These are phyloP conservation scores for Penicillium sp. DNA, from an alignment of 2,329 filamentous ascomycete genomes.

Conservation along the genomic window DNA sequence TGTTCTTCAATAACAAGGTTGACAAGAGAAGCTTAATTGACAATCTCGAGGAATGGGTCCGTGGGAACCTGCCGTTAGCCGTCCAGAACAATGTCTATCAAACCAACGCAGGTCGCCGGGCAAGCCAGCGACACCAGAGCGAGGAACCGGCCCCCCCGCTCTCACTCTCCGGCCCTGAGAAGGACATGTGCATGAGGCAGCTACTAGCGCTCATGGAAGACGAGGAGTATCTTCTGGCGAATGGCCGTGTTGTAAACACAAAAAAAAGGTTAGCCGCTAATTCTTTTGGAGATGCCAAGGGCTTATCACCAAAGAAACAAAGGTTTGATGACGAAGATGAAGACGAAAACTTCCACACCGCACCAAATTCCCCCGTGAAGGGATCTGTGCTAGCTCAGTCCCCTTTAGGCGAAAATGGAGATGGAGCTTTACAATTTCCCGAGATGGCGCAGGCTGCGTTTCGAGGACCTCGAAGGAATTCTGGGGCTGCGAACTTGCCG, in stretches of 20 bases:
- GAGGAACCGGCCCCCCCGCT: constrained; percentile 2
- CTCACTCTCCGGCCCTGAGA: constrained; percentile 16
- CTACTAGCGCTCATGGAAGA: constrained; percentile 26
- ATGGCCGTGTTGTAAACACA: constrained; percentile 6
- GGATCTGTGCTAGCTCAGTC: neutral
- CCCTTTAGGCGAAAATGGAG: neutral
- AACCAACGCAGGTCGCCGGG: neutral
- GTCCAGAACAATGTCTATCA: neutral
- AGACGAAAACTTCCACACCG: constrained; percentile 25
- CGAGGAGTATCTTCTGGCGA: constrained; percentile 25
- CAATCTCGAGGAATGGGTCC: constrained; percentile 28
- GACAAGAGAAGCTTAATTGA: constrained; percentile 21
- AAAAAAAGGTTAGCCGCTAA: constrained; percentile 5
- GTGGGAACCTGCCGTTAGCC: neutral
- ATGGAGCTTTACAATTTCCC: neutral
- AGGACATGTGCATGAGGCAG: constrained; percentile 21
- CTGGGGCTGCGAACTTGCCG: neutral
- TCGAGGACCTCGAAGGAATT: neutral
- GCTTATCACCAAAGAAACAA: constrained; percentile 7
- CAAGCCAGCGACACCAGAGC: neutral
- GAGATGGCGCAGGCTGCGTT: neutral
- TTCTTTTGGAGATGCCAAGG: constrained; percentile 3
- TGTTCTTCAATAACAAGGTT: constrained; percentile 24
- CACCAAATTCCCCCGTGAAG: constrained; percentile 26
- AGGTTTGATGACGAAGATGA: constrained; percentile 9